A percentile compares a stretch with the other conserved stretches of the same genome.
phyloP scores from a whole-genome alignment of 148 eudicot species.

The Cornus suecica region DNA sequence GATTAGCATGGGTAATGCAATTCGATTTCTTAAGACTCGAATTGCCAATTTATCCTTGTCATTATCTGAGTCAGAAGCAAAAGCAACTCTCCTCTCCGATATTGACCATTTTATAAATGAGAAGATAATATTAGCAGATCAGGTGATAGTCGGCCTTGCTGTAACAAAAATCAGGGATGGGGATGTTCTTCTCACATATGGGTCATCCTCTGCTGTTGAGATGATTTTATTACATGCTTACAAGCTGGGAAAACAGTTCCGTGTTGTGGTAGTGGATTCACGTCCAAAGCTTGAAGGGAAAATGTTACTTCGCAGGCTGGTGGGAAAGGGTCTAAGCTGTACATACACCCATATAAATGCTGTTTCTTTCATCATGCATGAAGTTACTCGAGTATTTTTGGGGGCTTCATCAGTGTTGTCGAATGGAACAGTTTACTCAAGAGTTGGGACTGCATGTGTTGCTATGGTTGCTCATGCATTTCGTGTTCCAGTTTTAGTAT shows the following conservation, averaged over 20 bases:
- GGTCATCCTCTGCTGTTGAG: constrained; percentile 91
- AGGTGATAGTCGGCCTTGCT: constrained; percentile 84
- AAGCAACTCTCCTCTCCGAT: constrained; percentile 63
- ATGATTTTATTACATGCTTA: constrained; percentile 82
- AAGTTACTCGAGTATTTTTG: constrained; percentile 79
- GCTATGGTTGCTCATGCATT: constrained; percentile 99
- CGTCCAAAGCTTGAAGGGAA: constrained; percentile 96
- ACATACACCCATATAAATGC: constrained; percentile 96
- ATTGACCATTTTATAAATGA: constrained; percentile 74
- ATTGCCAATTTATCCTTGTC: constrained; percentile 67
- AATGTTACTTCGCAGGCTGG: constrained; percentile 81
- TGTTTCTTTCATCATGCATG: constrained; percentile 88
- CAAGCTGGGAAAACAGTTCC: constrained; percentile 84
- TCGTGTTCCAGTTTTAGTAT: constrained; percentile 84
- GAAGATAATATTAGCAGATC: constrained; percentile 88
- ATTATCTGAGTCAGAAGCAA: constrained; percentile 90
- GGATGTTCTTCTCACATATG: constrained; percentile 92
- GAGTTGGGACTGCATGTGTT: constrained; percentile 94
- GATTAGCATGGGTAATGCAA: constrained; percentile 98
- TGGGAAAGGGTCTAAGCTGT: constrained; percentile 82
- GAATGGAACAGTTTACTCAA: constrained; percentile 96
- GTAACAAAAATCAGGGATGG: constrained; percentile 98
- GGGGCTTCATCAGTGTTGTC: constrained; percentile 93
- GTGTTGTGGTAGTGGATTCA: constrained; percentile 83
- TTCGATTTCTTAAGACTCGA: constrained; percentile 74